Evolutionary conservation across 805 yeast genomes (phyloP).

Genomic region (Starmera pachycereana): DNA sequence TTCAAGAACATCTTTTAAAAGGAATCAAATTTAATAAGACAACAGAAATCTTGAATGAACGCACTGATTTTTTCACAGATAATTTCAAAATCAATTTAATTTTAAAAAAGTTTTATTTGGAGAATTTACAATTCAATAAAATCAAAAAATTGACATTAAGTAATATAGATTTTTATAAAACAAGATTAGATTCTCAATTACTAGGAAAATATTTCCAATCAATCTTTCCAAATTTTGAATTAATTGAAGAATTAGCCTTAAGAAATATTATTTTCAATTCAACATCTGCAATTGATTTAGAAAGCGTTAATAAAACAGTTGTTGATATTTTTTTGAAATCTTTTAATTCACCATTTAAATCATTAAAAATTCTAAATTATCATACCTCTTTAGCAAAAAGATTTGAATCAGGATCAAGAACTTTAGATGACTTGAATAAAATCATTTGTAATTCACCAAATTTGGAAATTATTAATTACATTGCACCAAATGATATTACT

Average conservation of each 20-base stretch:
- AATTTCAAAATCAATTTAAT: neutral
- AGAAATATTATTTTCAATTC: neutral
- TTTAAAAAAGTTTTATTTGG: neutral
- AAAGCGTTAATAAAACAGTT: neutral
- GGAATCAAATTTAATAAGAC: too few species aligned
- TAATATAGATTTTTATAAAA: neutral
- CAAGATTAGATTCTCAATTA: too few species aligned
- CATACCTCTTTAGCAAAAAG: too few species aligned
- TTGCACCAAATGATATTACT: neutral
- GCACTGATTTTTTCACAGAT: too few species aligned
- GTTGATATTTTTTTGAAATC: neutral
- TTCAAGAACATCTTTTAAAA: too few species aligned
- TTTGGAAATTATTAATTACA: neutral
- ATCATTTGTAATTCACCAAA: neutral
- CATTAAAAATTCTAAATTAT: neutral
- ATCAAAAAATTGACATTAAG: neutral
- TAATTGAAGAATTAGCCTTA: conserved; percentile 1
- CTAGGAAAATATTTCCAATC: neutral
- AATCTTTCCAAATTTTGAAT: neutral
- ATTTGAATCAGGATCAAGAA: neutral
- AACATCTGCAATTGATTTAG: neutral
- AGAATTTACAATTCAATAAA: neutral
- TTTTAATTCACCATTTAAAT: neutral
- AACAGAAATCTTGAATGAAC: too few species aligned
- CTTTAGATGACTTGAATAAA: neutral